Conservation (phyloP, 1,284 basidiomycete species). For the Cutaneotrichosporon dermatis region DNA sequence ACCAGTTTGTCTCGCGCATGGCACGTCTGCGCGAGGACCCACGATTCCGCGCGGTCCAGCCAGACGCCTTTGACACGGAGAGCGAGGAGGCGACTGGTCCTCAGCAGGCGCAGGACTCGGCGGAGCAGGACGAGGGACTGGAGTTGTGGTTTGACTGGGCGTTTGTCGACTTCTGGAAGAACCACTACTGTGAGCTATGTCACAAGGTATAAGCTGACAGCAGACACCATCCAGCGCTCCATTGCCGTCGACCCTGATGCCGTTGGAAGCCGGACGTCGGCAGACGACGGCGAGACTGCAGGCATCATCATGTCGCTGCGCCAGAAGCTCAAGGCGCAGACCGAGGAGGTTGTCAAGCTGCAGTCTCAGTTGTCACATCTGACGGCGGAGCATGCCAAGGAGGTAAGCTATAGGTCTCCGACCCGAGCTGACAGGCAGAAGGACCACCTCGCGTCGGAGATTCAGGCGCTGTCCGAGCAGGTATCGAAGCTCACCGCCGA, state of each 20-base stretch:
- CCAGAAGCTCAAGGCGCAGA: conserved; percentile 72
- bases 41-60: conserved; percentile 80
- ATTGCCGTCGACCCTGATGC: conserved; percentile 54
- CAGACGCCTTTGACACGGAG: conserved; percentile 59
- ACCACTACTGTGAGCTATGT: conserved; percentile 74
- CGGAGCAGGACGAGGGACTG: conserved; percentile 58
- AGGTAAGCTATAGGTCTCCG: conserved; percentile 42
- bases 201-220: background rate
- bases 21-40: conserved; percentile 81
- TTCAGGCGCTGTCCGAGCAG: conserved; percentile 42
- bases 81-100: conserved; percentile 24
- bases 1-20: conserved; percentile 84
- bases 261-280: conserved; percentile 48
- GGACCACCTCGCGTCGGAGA: conserved; percentile 51
- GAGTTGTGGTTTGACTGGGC: conserved; percentile 98
- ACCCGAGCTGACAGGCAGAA: conserved; percentile 26
- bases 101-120: conserved; percentile 32
- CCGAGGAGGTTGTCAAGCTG: conserved; percentile 57
- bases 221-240: conserved; percentile 55
- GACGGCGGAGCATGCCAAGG: conserved; percentile 45
- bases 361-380: conserved; percentile 38
- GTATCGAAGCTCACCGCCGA: conserved; percentile 32
- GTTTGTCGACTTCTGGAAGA: conserved; percentile 99
- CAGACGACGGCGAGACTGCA: conserved; percentile 68
- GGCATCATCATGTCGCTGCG: conserved; percentile 75